phyloP scores from a whole-genome alignment of 2,329 filamentous ascomycete species.

The Exophiala viscosa region DNA sequence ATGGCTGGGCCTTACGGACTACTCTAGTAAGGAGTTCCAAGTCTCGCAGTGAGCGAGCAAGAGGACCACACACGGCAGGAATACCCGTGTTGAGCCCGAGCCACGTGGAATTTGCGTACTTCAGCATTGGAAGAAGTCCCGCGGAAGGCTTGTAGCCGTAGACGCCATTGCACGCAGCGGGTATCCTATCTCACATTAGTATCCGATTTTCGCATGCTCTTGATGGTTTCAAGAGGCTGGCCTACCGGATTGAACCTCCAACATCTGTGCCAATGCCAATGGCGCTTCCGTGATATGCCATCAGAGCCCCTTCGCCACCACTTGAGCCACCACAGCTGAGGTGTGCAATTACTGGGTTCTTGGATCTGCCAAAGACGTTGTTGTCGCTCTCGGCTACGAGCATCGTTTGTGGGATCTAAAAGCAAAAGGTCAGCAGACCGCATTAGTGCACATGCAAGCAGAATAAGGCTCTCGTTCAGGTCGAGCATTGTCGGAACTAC shows the following conservation, averaged over 20 bases:
- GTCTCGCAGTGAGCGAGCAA: constrained; percentile 52
- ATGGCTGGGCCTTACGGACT: constrained; percentile 45
- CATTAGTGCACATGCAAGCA: no score
- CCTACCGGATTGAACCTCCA: constrained; percentile 40
- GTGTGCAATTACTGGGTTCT: constrained; percentile 60
- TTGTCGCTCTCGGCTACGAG: constrained; percentile 56
- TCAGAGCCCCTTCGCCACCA: constrained; percentile 61
- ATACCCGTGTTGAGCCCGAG: constrained; percentile 36
- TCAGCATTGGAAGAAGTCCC: constrained; percentile 36
- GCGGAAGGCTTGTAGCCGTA: constrained; percentile 50
- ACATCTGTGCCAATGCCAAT: constrained; percentile 63
- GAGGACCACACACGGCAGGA: constrained; percentile 49
- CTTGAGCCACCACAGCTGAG: constrained; percentile 62
- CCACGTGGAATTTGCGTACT: constrained; percentile 3
- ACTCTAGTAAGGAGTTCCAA: constrained; percentile 42
- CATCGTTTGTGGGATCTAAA: constrained; percentile 53
- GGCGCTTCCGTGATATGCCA: constrained; percentile 56
- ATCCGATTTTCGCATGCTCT: not conserved
- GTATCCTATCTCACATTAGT: constrained; percentile 31
- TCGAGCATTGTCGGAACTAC: no score
- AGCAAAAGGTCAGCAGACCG: no score
- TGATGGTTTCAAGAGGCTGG: no score
- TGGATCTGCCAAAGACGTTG: constrained; percentile 54
- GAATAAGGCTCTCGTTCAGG: no score
- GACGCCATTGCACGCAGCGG: constrained; percentile 49